Base-by-base conservation (phyloP, 148 eudicot genomes). In the Chenopodium formosanum region DNA sequence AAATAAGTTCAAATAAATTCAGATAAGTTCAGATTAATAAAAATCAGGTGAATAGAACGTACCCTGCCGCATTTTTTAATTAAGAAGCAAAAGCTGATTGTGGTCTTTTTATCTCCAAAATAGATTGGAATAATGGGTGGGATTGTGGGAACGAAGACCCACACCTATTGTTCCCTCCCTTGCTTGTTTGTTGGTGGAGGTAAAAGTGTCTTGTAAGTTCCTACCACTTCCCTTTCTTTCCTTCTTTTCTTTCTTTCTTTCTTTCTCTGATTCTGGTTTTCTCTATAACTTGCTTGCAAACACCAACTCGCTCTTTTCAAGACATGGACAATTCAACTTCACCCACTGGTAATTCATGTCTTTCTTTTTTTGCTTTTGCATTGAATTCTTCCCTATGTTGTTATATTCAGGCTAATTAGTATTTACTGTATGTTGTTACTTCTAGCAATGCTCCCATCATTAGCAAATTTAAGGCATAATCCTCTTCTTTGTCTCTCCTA, bases 251-350 rank as follows among this genome's bases (percentile, higher is more conserved):
- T 47, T 0, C 6, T 4, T n/a, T 71, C 62, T 80, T 6, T 31
- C 9, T 62, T 27, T 16, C 19, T 37, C 37, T 11, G 32, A 19
- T 47, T 1, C 22, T 5, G 25, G 44, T 11, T 70, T 25, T 16
- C 52, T 76, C 70, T 40, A 19, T 13, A 20, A 52, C 81, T 4
- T 66, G 29, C 58, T 44, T 77, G 9, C 63, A 48, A 67, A 27
- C 17, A 40, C 63, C 27, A 72, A 44, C 58, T 40, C 44, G 27
- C 58, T 40, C 44, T 37, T 9, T 70, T 48, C 48, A 70, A 34
- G 76, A 19, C 78, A 84, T 84, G 86, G 83, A 75, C 50, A 75
- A 75, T 46, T 84, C 75, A 46, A 47, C 80, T 68, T 75, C 82
- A 58, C 27, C 82, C 10, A 13, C 52, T 46, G 80, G 86, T 84